Evolutionary conservation across 495 filamentous ascomycete genomes (phyloP), one percentile per base, ranked within the genome.

Genomic region (Daldinia grandis): DNA sequence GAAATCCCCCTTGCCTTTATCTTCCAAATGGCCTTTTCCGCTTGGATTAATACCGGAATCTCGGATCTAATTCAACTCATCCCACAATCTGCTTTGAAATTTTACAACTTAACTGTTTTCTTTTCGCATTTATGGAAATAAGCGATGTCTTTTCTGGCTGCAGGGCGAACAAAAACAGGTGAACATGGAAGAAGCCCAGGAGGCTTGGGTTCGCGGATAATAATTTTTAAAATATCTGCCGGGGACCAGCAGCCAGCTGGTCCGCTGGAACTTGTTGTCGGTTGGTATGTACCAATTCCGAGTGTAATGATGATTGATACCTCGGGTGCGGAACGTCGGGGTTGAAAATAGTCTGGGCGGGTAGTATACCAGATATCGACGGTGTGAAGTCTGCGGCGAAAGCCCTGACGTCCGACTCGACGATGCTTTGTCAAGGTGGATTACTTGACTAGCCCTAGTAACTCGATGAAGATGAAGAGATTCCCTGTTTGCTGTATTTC

Each of bases 161-260:
- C 74, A 54, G 76, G 78, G 67, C 73, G 77, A 75, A 74, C 58
- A 66, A 74, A 76, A 74, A 67, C 69, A 69, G 76, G 81, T 76
- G 78, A 76, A 81, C 75, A 76, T 78, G 73, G 81, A 80, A 74
- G 74, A 77, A 74, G 82, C 81, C 82, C 82, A 78, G 81, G 82
- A 77, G 81, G 81, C 77, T 77, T 66, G 58, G 74, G 72, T 82
- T 82, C 74, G 78, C 72, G 75, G 78, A 78, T 84, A 77, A 37
- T 77, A 76, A 77, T 82, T 72, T 83, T 80, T 77, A 71, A 68
- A 73, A 75, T 62, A 58, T 66, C 74, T 69, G 72, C 72, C 73
- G 68, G 71, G 65, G 70, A 64, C 58, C 63, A 71, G 75, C 70
- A 37, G 63, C 73, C 67, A 62, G 67, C 72, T 76, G 64, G 71